Evolutionary conservation across 495 filamentous ascomycete species (phyloP), one percentile per base, ranked within the genome.

Genomic region (Pyrenula aspistea): DNA sequence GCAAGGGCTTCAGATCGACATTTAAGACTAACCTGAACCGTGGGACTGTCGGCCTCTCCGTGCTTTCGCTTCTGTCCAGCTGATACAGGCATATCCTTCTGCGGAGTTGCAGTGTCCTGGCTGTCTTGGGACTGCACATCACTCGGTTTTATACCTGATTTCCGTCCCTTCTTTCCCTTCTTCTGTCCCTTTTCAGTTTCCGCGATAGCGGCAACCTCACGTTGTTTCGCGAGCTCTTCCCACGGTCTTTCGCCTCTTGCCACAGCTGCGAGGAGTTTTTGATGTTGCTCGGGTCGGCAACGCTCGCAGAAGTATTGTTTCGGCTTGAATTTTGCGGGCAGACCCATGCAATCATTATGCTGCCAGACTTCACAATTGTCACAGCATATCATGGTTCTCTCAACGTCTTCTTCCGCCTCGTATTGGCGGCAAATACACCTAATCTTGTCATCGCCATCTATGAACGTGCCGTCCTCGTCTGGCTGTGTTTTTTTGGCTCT

Each of bases 291-390:
- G 2, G 92, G 93, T 52, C 77, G 76, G 73, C 93, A 98, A 66
- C 84, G 73, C 67, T 98, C 93, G 67, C 93, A 98, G 66, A 83
- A 91, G 71, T 97, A 98, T 64, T 85, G 71, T 21, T 83, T 81
- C 25, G 87, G 87, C 59, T 89, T 72, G 59, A 87, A 80, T 36
- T 88, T 83, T 15, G 86, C 80, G 57, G 83, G 82, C 58, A 95
- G 76, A 24, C 88, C 90, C 82, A 98, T 90, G 67, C 93, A 98
- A 60, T 91, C 83, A 63, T 94, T 95, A 67, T 98, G 93, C 68
- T 98, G 93, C 93, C 93, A 98, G 51, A 85, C 90, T 24, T 82
- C 81, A 64, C 93, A 98, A 31, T 75, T 78, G 63, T 98, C 93
- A 71, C 93, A 98, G 62, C 86, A 85, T 63, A 97, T 94, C 67